Conservation (phyloP, 257 asterid genomes). For the Solanum pinnatisectum region DNA sequence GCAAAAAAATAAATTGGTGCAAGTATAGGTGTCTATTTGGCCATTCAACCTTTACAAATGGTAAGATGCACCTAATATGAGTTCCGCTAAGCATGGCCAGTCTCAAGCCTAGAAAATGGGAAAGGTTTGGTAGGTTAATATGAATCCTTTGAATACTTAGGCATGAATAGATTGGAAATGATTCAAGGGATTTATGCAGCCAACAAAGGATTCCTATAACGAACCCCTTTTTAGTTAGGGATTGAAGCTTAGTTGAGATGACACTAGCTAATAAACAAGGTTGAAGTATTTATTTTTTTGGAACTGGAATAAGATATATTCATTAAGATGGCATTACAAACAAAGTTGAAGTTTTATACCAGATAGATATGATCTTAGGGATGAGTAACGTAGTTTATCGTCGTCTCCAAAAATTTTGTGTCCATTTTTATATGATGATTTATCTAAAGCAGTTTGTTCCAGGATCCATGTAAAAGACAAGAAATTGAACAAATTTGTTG, state of each 20-base stretch:
- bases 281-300: not conserved
- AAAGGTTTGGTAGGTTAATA: not conserved
- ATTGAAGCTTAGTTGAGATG: not conserved
- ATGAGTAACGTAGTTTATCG: not conserved
- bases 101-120: not conserved
- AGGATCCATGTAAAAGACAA: not conserved
- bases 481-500: not conserved
- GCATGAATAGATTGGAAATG: not conserved
- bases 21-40: not conserved
- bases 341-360: not conserved
- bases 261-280: not conserved
- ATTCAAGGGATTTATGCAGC: not conserved
- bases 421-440: not conserved
- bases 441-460: not conserved
- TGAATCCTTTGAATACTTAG: not conserved
- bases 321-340: not conserved
- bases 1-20: not conserved
- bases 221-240: not conserved
- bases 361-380: not conserved
- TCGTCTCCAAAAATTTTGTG: not conserved
- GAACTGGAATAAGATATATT: not conserved
- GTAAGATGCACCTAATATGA: not conserved
- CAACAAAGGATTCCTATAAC: not conserved
- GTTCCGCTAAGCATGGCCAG: not conserved
- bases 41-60: not conserved